phyloP scores from a whole-genome alignment of 1,139 yeast species.

The Blastobotrys petasosporus region DNA sequence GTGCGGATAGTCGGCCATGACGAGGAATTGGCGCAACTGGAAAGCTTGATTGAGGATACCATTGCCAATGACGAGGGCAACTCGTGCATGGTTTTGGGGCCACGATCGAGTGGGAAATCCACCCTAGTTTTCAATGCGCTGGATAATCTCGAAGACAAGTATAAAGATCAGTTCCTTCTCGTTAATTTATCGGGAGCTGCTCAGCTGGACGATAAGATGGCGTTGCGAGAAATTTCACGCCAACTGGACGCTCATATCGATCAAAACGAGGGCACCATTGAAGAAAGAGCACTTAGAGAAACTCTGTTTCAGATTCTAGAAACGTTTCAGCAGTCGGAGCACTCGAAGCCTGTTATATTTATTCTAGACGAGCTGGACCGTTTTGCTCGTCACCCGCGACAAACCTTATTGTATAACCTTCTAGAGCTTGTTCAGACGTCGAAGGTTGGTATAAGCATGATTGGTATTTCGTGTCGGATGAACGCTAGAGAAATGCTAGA shows the following conservation, averaged over 20 bases:
- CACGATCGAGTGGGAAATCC: slow-evolving; percentile 74
- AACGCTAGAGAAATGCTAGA: slow-evolving; percentile 78
- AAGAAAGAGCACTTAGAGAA: slow-evolving; percentile 46
- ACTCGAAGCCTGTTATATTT: slow-evolving; percentile 54
- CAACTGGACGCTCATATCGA: slow-evolving; percentile 51
- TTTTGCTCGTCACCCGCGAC: slow-evolving; percentile 59
- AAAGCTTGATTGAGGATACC: slow-evolving; percentile 56
- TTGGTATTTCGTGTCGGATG: slow-evolving; percentile 73
- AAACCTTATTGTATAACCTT: slow-evolving; percentile 76
- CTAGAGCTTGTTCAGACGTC: slow-evolving; percentile 76
- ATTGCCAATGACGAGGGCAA: slow-evolving; percentile 69
- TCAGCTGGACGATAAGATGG: slow-evolving; percentile 70
- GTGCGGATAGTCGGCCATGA: slow-evolving; percentile 30
- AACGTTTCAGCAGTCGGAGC: slow-evolving; percentile 34
- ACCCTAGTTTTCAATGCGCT: slow-evolving; percentile 56
- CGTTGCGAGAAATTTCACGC: slow-evolving; percentile 77
- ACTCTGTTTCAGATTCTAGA: slow-evolving; percentile 47
- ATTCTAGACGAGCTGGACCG: slow-evolving; percentile 80
- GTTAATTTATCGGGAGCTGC: slow-evolving; percentile 64
- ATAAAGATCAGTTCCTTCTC: slow-evolving; percentile 46
- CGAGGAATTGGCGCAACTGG: slow-evolving; percentile 40
- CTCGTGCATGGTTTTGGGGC: slow-evolving; percentile 75
- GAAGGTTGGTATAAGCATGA: slow-evolving; percentile 67
- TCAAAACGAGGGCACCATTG: slow-evolving; percentile 21
- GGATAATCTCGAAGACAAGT: slow-evolving; percentile 37